Base-by-base conservation (phyloP, 352 stramenopile species). In the Blastocystis hominis region DNA sequence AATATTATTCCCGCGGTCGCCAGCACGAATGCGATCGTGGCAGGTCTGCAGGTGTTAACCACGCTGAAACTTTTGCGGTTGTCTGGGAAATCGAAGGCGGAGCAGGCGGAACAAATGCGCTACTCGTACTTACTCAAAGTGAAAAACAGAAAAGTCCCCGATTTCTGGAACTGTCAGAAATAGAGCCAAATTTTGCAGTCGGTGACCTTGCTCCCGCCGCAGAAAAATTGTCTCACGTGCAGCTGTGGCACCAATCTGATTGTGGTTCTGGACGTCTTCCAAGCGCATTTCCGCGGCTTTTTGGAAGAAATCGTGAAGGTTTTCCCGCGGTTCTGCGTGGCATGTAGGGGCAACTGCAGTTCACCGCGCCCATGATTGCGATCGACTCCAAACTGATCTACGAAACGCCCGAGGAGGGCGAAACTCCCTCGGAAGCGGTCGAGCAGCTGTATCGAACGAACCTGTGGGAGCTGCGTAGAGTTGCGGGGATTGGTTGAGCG, bases 1-100 rank as follows among this genome's bases (percentile, higher is more conserved):
- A 99, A 99, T 90, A 99, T 99, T 88, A 98, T 99, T 78, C 96
- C 96, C 61, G 97, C 97, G 20, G 98, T 99, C 90, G 96, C 97
- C 10, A 99, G 96, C 17, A 99, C 97, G n/a, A 99, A 99, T 90
- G 97, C 97, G 20, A 98, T 99, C 89, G 95, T 98, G 34, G 96
- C 96, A 0, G 97, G 96, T 3, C 91, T 99, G 69, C 95, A 98
- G 89, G 96, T 98, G 89, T 86, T 95, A 2, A 91, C 95, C 36
- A 87, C 89, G 17, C 59, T 91, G 40, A 90, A 90, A 68, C 54
- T 91, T 10, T 44, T 90, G n/a, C 34, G 13, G 17, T 36, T 78
- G n/a, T 3, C 17, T 17, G 50, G 20, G 30, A 50, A 53, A 46
- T 1, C 13, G 2, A 17, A n/a, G 17, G 36, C 24, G 2, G 50